These are phyloP conservation scores for Scenedesmus sp. DNA, from an alignment of 163 green algal genomes.

Conservation along the genomic window DNA sequence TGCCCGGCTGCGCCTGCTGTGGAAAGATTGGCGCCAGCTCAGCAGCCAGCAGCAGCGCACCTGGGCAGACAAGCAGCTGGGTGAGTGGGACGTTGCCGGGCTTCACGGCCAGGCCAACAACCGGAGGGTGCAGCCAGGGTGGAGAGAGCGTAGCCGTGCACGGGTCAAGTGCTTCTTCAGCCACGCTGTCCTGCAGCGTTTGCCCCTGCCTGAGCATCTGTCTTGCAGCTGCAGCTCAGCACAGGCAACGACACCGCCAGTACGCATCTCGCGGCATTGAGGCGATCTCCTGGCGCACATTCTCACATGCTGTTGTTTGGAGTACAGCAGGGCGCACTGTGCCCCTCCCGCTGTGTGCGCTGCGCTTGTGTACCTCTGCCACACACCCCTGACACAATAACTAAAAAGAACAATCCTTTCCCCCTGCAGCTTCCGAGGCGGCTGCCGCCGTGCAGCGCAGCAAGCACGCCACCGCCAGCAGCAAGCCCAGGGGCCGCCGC, in stretches of 20 bases:
- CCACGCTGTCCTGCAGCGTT: neutral
- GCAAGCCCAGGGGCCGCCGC: neutral
- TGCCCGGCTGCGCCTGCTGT: slow-evolving; percentile 32
- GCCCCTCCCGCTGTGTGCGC: neutral
- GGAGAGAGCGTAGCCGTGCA: neutral
- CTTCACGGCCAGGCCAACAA: too few relatives aligned
- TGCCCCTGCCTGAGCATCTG: neutral
- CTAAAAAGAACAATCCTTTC: too few relatives aligned
- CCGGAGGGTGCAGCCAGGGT: neutral
- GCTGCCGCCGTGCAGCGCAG: slow-evolving; percentile 8
- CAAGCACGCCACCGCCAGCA: neutral
- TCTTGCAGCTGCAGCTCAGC: neutral
- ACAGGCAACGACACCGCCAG: neutral
- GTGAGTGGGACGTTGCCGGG: neutral
- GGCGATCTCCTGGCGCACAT: neutral
- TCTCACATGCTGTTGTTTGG: neutral
- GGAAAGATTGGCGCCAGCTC: slow-evolving; percentile 37
- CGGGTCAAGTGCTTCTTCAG: neutral
- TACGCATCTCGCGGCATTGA: neutral
- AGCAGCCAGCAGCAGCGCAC: neutral
- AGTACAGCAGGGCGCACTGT: neutral
- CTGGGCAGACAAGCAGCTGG: slow-evolving; percentile 35
- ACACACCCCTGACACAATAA: too few relatives aligned
- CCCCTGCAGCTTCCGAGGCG: neutral
- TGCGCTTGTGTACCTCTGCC: neutral